These are phyloP conservation scores for Calocybe cyanea DNA, from an alignment of 768 basidiomycete genomes.

Conservation along the genomic window DNA sequence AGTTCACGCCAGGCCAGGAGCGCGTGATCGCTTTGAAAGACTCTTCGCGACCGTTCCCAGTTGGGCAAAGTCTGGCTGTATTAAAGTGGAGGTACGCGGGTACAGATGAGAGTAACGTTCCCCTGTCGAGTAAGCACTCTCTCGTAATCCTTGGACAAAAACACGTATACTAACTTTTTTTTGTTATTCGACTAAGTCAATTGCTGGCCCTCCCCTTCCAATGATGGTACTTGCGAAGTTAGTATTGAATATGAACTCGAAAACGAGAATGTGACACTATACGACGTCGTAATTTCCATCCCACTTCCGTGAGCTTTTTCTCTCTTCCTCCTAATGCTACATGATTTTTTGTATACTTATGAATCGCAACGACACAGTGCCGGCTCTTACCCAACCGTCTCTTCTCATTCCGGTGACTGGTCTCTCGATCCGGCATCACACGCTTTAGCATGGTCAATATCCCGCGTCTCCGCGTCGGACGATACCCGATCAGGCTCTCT, in stretches of 20 bases:
- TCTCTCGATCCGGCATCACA: conserved; percentile 75
- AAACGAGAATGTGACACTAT: conserved; percentile 71
- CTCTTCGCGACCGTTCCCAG: conserved; percentile 75
- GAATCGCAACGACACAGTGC: conserved; percentile 37
- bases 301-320: conserved; percentile 76
- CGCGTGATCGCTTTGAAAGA: conserved; percentile 83
- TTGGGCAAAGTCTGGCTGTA: conserved; percentile 82
- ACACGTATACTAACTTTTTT: neutral
- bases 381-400: conserved; percentile 83
- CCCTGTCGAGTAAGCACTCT: conserved; percentile 73
- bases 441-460: conserved; percentile 82
- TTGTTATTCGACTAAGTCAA: conserved; percentile 57
- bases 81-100: conserved; percentile 91
- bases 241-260: conserved; percentile 98
- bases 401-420: conserved; percentile 77
- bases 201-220: conserved; percentile 93
- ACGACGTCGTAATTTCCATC: conserved; percentile 86
- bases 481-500: conserved; percentile 75
- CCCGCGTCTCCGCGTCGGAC: conserved; percentile 57
- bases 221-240: conserved; percentile 90
- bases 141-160: conserved; percentile 3
- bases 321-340: neutral
- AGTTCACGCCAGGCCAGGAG: conserved; percentile 64
- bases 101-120: conserved; percentile 89
- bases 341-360: no score